These are phyloP conservation scores for Pseudonitzschia multiseries DNA, from an alignment of 108 stramenopile species.

Conservation along the genomic window DNA sequence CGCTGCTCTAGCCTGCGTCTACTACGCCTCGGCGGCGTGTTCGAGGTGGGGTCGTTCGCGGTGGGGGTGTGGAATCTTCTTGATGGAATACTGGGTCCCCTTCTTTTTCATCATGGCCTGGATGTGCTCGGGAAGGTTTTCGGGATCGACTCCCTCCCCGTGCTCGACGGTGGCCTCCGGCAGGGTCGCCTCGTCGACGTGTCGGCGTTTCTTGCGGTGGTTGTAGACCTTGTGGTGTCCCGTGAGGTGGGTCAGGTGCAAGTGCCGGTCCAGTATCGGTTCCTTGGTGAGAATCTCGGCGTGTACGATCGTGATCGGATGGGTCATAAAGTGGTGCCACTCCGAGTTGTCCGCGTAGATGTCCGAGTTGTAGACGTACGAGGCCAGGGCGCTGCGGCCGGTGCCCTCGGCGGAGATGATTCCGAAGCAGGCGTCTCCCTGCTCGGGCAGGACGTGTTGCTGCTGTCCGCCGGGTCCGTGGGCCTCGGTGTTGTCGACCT, in stretches of 20 bases:
- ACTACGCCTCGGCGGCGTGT: slow-evolving; percentile 1
- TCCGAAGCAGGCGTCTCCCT: slow-evolving; percentile 92
- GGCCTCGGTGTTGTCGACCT: slow-evolving; percentile 72
- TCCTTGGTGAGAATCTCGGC: slow-evolving; percentile 46
- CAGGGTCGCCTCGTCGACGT: background rate
- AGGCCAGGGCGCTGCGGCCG: background rate
- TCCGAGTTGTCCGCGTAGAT: slow-evolving; percentile 28
- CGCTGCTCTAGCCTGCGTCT: too few species aligned
- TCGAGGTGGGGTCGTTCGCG: background rate
- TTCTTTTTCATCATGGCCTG: background rate
- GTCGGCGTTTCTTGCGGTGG: background rate
- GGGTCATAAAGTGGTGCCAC: slow-evolving; percentile 38
- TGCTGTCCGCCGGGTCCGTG: slow-evolving; percentile 88
- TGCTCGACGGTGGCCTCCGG: background rate
- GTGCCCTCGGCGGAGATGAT: slow-evolving; percentile 43
- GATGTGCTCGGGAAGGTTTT: background rate
- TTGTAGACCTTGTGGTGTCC: background rate
- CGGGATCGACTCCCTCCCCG: slow-evolving; percentile 3
- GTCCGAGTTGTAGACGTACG: slow-evolving; percentile 3
- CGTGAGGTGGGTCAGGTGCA: background rate
- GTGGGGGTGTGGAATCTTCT: background rate
- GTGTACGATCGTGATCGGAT: slow-evolving; percentile 36
- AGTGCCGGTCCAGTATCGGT: slow-evolving; percentile 12
- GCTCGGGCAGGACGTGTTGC: slow-evolving; percentile 69
- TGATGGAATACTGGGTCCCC: background rate